Evolutionary conservation across 2,329 filamentous ascomycete genomes (phyloP).

Genomic region (Calonectria naviculata): DNA sequence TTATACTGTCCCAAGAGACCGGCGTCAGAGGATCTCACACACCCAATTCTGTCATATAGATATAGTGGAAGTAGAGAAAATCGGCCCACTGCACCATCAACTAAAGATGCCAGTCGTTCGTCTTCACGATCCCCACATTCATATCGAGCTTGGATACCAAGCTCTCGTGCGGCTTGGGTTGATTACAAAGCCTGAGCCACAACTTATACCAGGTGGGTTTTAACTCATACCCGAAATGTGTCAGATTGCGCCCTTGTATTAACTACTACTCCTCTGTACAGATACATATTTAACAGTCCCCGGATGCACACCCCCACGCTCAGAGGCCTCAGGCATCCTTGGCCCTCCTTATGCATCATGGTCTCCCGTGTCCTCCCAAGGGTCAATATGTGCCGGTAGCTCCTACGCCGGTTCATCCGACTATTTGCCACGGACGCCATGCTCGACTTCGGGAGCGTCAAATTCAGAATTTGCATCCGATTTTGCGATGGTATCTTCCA

Average conservation of each 20-base stretch:
- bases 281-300: neutral
- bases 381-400: neutral
- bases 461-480: neutral
- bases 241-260: neutral
- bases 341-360: neutral
- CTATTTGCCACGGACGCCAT: neutral
- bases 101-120: slow-evolving; percentile 26
- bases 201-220: neutral
- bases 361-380: neutral
- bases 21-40: neutral
- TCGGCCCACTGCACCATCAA: slow-evolving; percentile 19
- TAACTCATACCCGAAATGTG: neutral
- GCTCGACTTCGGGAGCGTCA: neutral
- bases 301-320: neutral
- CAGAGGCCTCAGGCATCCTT: neutral
- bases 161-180: slow-evolving; percentile 26
- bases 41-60: slow-evolving; percentile 20
- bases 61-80: slow-evolving; percentile 31
- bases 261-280: neutral
- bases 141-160: slow-evolving; percentile 25
- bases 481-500: neutral
- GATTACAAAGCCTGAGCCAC: neutral
- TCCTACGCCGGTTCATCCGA: neutral
- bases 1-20: slow-evolving; percentile 15
- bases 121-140: slow-evolving; percentile 18